Evolutionary conservation across 345 rosid species (phyloP).

Genomic region (Salix koriyanagi): DNA sequence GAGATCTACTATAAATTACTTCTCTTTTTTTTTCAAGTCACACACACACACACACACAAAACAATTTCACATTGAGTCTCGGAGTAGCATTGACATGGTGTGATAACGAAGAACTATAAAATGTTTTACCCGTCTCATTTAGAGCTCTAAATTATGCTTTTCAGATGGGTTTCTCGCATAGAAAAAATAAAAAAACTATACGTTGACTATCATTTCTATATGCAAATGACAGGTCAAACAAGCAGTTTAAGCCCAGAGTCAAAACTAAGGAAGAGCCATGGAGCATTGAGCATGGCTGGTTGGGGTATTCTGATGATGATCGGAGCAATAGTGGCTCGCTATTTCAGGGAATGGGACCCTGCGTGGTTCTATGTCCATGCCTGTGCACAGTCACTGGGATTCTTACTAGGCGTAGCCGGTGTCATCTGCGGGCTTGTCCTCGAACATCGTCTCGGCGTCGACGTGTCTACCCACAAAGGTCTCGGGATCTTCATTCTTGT

Average conservation of each 20-base stretch:
- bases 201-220: too few species aligned
- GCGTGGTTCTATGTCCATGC: constrained; percentile 65
- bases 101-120: too few species aligned
- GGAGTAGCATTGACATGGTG: accelerated
- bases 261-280: constrained; percentile 62
- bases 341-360: constrained; percentile 59
- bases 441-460: constrained; percentile 32
- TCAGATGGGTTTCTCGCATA: too few species aligned
- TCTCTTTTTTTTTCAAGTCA: too few species aligned
- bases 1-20: too few species aligned
- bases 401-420: constrained; percentile 54
- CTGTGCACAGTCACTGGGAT: constrained; percentile 47
- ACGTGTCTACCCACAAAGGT: constrained; percentile 55
- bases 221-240: constrained; percentile 31
- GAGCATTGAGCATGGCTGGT: constrained; percentile 60
- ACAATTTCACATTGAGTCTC: too few species aligned
- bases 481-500: constrained; percentile 68
- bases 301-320: constrained; percentile 73
- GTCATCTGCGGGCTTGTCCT: constrained; percentile 54
- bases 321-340: constrained; percentile 60
- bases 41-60: too few species aligned
- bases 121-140: too few species aligned
- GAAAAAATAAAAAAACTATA: too few species aligned
- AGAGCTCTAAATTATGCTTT: too few species aligned
- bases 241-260: constrained; percentile 19